Percentiles rank a stretch among this genome's conserved stretches.
Evolutionary conservation across 352 stramenopile species (phyloP).

Genomic region (Pythium oligandrum): DNA sequence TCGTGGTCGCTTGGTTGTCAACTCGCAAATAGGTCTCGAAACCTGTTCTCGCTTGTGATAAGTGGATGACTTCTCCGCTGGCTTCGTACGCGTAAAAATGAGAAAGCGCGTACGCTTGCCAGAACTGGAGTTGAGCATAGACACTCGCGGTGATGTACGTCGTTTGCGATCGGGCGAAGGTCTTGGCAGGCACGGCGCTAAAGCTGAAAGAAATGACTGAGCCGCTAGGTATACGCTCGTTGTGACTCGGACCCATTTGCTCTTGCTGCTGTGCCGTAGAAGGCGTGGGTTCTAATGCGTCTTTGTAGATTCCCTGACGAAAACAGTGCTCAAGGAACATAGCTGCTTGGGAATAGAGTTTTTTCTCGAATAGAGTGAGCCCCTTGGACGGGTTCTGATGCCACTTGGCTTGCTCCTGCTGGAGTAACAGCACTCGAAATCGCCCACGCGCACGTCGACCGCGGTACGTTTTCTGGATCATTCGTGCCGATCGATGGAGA

Average conservation of each 20-base stretch:
- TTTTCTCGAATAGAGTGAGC: conserved; percentile 26
- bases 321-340: conserved; percentile 48
- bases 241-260: conserved; percentile 4
- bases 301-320: conserved; percentile 30
- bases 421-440: conserved; percentile 27
- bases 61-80: conserved; percentile 33
- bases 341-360: conserved; percentile 36
- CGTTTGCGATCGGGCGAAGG: conserved; percentile 5
- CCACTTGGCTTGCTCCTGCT: conserved; percentile 38
- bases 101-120: conserved; percentile 47
- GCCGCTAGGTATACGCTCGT: conserved; percentile 1
- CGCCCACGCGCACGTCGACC: conserved; percentile 26
- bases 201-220: conserved; percentile 55
- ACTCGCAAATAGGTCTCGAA: conserved; percentile 36
- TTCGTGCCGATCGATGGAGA: conserved; percentile 19
- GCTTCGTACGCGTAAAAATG: conserved; percentile 52
- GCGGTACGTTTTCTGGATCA: conserved; percentile 45
- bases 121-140: conserved; percentile 35
- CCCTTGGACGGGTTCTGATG: conserved; percentile 47
- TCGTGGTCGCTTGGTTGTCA: background rate
- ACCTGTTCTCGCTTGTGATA: conserved; percentile 32
- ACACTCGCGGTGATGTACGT: conserved; percentile 20
- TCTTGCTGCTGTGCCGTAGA: background rate
- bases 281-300: conserved; percentile 1
- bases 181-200: conserved; percentile 23